Evolutionary conservation across 2,329 filamentous ascomycete genomes (phyloP).

Genomic region (Exophiala viscosa): DNA sequence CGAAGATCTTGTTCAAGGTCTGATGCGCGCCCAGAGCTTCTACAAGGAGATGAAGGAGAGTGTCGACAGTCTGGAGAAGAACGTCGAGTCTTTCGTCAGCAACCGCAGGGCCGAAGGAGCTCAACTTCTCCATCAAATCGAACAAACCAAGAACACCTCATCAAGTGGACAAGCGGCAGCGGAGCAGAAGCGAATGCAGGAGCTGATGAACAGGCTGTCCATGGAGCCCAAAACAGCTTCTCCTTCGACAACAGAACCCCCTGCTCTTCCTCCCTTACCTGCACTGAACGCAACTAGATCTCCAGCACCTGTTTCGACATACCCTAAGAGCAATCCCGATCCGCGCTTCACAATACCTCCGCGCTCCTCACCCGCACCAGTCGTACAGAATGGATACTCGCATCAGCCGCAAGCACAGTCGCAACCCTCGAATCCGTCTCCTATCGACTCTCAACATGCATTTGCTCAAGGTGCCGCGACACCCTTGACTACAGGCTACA

Average conservation of each 20-base stretch:
- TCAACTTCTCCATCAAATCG: constrained; percentile 82
- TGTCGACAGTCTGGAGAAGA: constrained; percentile 86
- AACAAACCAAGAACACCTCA: constrained; percentile 66
- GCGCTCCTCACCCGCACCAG: constrained; percentile 26
- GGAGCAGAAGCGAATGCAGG: constrained; percentile 79
- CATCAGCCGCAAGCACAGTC: constrained; percentile 11
- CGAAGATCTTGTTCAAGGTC: constrained; percentile 78
- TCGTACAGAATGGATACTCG: constrained; percentile 25
- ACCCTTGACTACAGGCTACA: constrained; percentile 44
- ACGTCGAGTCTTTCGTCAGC: constrained; percentile 94
- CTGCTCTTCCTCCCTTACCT: constrained; percentile 34
- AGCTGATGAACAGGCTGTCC: constrained; percentile 93
- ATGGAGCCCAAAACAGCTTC: constrained; percentile 59
- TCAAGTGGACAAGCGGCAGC: constrained; percentile 64
- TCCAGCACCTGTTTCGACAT: constrained; percentile 23
- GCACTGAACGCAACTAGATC: constrained; percentile 29
- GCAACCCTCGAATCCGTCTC: constrained; percentile 19
- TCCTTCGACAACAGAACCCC: constrained; percentile 43
- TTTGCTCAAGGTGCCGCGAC: constrained; percentile 39
- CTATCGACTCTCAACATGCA: constrained; percentile 21
- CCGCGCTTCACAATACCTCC: constrained; percentile 30
- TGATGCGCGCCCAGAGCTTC: constrained; percentile 85
- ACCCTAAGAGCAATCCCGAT: constrained; percentile 25
- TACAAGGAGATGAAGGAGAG: constrained; percentile 96
- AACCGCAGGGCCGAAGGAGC: constrained; percentile 89